phyloP scores from a whole-genome alignment of 768 basidiomycete genomes.

The Lyophyllum semitale region DNA sequence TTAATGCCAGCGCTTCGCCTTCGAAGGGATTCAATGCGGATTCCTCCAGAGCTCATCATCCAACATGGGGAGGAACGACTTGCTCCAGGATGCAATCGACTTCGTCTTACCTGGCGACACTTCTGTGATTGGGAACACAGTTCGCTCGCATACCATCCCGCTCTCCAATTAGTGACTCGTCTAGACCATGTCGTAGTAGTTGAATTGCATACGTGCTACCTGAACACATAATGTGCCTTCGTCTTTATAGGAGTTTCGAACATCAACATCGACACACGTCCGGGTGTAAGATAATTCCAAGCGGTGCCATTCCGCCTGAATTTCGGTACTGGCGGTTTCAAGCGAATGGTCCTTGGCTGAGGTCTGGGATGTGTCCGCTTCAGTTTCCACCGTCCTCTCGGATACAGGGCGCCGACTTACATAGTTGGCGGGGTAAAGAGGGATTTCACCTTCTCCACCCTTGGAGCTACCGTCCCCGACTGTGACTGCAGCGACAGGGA shows the following conservation, averaged over 20 bases:
- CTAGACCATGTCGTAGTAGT: too few species aligned
- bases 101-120: too few species aligned
- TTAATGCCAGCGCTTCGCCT: too few species aligned
- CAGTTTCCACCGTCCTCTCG: not conserved
- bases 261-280: slow-evolving; percentile 4
- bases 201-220: not conserved
- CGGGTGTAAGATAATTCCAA: slow-evolving; percentile 9
- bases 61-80: too few species aligned
- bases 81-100: too few species aligned
- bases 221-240: not conserved
- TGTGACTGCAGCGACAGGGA: not conserved
- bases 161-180: too few species aligned
- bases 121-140: too few species aligned
- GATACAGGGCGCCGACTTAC: not conserved
- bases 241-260: slow-evolving; percentile 6
- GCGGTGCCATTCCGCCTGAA: slow-evolving; percentile 6
- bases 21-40: too few species aligned
- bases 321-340: not conserved
- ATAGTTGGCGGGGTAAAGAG: not conserved
- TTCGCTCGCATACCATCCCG: too few species aligned
- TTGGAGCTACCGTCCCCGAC: not conserved
- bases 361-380: not conserved
- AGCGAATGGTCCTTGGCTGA: not conserved
- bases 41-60: too few species aligned
- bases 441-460: not conserved